These are phyloP conservation scores for Triangularia setosa DNA, from an alignment of 2,329 filamentous ascomycete genomes.

Conservation along the genomic window DNA sequence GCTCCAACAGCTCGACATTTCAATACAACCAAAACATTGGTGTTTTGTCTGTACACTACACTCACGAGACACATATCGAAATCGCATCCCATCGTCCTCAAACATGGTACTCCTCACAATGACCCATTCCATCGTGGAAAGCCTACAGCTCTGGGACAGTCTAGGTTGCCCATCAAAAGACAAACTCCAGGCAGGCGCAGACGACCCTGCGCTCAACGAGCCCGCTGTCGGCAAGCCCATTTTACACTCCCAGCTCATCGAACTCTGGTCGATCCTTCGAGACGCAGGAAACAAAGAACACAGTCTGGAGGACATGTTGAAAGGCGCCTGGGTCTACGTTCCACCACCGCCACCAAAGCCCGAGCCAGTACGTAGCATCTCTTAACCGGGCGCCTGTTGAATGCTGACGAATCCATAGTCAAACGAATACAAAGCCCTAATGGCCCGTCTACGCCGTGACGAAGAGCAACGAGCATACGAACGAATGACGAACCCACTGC, in stretches of 20 bases:
- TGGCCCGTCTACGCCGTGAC: constrained; percentile 77
- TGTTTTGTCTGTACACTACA: neutral
- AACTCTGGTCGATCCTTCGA: constrained; percentile 54
- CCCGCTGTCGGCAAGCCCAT: constrained; percentile 62
- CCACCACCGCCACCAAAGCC: constrained; percentile 78
- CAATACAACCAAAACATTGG: neutral
- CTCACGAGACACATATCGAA: neutral
- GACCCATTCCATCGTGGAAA: constrained; percentile 64
- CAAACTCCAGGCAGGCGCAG: constrained; percentile 9
- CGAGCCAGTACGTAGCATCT: constrained; percentile 56
- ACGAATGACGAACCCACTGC: constrained; percentile 65
- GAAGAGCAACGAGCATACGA: constrained; percentile 81
- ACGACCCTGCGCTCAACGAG: constrained; percentile 47
- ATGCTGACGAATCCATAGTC: constrained; percentile 48
- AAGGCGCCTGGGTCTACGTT: constrained; percentile 67
- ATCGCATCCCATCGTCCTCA: neutral
- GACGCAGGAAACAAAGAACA: constrained; percentile 30
- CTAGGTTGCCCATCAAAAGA: constrained; percentile 5
- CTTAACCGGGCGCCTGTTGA: neutral
- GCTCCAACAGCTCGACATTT: neutral
- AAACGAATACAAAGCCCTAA: constrained; percentile 79
- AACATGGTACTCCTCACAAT: constrained; percentile 78
- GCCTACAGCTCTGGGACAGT: constrained; percentile 41
- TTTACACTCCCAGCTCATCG: constrained; percentile 65
- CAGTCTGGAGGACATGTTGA: constrained; percentile 67